Percentiles rank a stretch among this genome's conserved stretches.
These are phyloP conservation scores for Eleusine coracana DNA, from an alignment of 176 grass and related monocot species.

Conservation along the genomic window DNA sequence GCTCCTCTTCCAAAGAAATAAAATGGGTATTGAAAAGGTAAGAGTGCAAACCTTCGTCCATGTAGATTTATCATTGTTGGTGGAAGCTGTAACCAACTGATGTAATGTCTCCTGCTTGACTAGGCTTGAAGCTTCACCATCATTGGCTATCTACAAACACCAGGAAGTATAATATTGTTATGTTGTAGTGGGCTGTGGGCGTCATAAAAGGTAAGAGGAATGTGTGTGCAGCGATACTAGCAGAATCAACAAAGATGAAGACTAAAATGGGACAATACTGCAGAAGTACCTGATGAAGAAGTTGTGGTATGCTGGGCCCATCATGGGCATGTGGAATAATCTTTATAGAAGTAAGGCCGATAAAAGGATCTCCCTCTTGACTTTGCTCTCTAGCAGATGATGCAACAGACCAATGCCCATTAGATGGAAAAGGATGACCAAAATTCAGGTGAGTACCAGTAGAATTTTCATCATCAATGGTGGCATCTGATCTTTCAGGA, in stretches of 20 bases:
- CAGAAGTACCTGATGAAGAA: slow-evolving; percentile 73
- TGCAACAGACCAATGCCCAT: slow-evolving; percentile 40
- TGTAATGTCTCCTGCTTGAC: slow-evolving; percentile 68
- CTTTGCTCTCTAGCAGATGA: slow-evolving; percentile 36
- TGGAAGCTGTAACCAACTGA: slow-evolving; percentile 66
- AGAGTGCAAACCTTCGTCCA: slow-evolving; percentile 74
- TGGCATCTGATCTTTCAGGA: slow-evolving; percentile 66
- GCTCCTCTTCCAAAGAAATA: neutral
- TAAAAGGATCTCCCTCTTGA: slow-evolving; percentile 48
- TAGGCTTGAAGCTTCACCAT: slow-evolving; percentile 51
- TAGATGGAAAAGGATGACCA: slow-evolving; percentile 40
- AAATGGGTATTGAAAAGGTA: slow-evolving; percentile 10
- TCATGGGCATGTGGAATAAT: slow-evolving; percentile 32
- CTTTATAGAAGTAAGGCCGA: slow-evolving; percentile 46
- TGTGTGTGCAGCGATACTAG: slow-evolving; percentile 8
- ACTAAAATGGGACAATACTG: slow-evolving; percentile 11
- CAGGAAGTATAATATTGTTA: neutral
- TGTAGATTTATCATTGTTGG: slow-evolving; percentile 64
- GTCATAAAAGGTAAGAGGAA: neutral
- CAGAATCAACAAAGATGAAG: slow-evolving; percentile 13
- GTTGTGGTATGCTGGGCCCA: slow-evolving; percentile 71
- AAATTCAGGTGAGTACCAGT: slow-evolving; percentile 70
- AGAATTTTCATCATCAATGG: slow-evolving; percentile 63
- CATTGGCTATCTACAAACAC: slow-evolving; percentile 58
- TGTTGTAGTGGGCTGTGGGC: slow-evolving; percentile 3